Evolutionary conservation across 2,329 filamentous ascomycete species (phyloP).

Genomic region (Verticillium klebahnii): DNA sequence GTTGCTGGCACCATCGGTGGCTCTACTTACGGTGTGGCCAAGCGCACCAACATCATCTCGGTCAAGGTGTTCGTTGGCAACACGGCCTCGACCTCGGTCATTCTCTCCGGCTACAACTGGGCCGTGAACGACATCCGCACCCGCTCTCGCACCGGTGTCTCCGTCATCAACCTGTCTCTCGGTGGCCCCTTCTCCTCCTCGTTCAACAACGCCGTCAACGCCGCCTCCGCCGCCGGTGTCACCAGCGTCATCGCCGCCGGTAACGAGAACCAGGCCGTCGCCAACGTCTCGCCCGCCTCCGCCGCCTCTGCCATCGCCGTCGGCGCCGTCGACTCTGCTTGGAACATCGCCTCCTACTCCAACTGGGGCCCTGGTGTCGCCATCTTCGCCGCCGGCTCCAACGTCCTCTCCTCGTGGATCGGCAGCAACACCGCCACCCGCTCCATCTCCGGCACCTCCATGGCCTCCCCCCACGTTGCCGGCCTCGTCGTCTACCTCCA

Average conservation of each 20-base stretch:
- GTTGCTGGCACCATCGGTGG: slow-evolving; percentile 40
- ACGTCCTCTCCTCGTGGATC: slow-evolving; percentile 42
- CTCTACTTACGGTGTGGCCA: slow-evolving; percentile 40
- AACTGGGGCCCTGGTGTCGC: slow-evolving; percentile 44
- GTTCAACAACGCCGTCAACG: slow-evolving; percentile 32
- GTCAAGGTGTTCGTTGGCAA: slow-evolving; percentile 38
- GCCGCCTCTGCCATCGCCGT: slow-evolving; percentile 26
- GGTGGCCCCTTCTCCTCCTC: slow-evolving; percentile 23
- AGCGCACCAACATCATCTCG: slow-evolving; percentile 35
- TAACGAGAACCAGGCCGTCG: slow-evolving; percentile 22
- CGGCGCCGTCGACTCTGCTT: slow-evolving; percentile 17
- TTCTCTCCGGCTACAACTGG: slow-evolving; percentile 20
- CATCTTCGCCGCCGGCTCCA: slow-evolving; percentile 45
- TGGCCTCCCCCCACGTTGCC: slow-evolving; percentile 57
- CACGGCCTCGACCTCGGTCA: slow-evolving; percentile 13
- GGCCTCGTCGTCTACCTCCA: slow-evolving; percentile 58
- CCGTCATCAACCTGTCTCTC: slow-evolving; percentile 37
- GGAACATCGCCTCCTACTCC: slow-evolving; percentile 18
- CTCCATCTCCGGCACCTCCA: slow-evolving; percentile 54
- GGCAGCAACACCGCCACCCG: slow-evolving; percentile 34
- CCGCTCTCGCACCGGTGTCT: slow-evolving; percentile 14
- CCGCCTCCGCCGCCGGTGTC: slow-evolving; percentile 27
- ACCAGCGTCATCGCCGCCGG: slow-evolving; percentile 36
- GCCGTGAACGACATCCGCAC: slow-evolving; percentile 18
- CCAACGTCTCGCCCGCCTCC: slow-evolving; percentile 24